phyloP scores from a whole-genome alignment of 2,329 filamentous ascomycete species.

The Claviceps maximensis region DNA sequence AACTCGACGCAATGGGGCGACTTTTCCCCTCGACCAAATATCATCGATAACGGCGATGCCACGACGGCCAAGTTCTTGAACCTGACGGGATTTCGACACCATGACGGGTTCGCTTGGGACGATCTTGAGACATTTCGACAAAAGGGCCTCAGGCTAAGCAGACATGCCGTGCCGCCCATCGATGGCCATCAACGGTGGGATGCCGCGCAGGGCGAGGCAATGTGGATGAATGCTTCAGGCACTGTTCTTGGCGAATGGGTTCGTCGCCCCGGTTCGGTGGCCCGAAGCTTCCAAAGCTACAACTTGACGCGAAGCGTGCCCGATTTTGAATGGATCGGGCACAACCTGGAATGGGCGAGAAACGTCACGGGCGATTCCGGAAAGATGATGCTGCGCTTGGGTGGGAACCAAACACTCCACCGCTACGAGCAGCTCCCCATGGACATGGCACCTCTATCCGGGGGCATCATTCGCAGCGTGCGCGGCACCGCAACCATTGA shows the following conservation, averaged over 20 bases:
- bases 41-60: slow-evolving; percentile 13
- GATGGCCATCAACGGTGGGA: slow-evolving; percentile 29
- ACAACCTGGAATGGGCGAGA: slow-evolving; percentile 51
- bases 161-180: slow-evolving; percentile 33
- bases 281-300: slow-evolving; percentile 33
- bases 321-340: slow-evolving; percentile 49
- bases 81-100: slow-evolving; percentile 61
- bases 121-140: slow-evolving; percentile 53
- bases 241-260: slow-evolving; percentile 66
- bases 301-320: slow-evolving; percentile 55
- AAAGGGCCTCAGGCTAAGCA: slow-evolving; percentile 48
- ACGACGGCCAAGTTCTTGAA: slow-evolving; percentile 40
- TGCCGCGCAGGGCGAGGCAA: slow-evolving; percentile 23
- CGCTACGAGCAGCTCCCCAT: slow-evolving; percentile 28
- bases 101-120: slow-evolving; percentile 69
- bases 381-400: slow-evolving; percentile 49
- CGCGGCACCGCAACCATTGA: slow-evolving; percentile 58
- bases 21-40: slow-evolving; percentile 32
- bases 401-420: slow-evolving; percentile 41
- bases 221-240: slow-evolving; percentile 73
- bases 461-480: slow-evolving; percentile 52
- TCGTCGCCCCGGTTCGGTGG: slow-evolving; percentile 37
- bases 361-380: slow-evolving; percentile 69
- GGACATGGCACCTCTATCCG: slow-evolving; percentile 24
- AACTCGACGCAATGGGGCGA: slow-evolving; percentile 47